Evolutionary conservation across 176 grass and related monocot genomes (phyloP).

Genomic region (Eragrostis nindensis): DNA sequence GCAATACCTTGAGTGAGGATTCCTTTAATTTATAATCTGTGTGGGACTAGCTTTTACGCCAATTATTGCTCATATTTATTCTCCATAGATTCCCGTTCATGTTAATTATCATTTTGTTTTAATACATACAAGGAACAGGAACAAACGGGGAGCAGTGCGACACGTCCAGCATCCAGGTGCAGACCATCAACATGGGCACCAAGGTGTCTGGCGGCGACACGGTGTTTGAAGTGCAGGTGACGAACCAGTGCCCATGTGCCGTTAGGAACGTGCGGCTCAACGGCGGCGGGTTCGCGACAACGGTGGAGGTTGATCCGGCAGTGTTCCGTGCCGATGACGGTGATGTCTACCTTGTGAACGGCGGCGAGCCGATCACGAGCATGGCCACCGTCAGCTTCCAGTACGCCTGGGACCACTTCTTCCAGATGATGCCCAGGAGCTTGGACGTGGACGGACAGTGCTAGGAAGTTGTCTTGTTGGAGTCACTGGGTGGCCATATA

Average conservation of each 20-base stretch:
- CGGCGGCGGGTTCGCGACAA: slow-evolving; percentile 53
- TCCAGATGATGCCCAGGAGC: slow-evolving; percentile 52
- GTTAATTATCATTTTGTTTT: not conserved
- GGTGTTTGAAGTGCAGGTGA: slow-evolving; percentile 68
- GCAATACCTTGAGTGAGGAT: too few relatives aligned
- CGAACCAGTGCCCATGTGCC: slow-evolving; percentile 62
- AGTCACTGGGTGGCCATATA: not conserved
- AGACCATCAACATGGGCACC: slow-evolving; percentile 50
- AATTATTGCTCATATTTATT: too few relatives aligned
- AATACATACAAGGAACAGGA: not conserved
- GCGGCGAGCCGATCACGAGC: slow-evolving; percentile 50
- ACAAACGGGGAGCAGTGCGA: slow-evolving; percentile 32
- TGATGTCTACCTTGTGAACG: slow-evolving; percentile 54
- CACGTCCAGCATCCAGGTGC: slow-evolving; percentile 52
- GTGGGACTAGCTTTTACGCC: too few relatives aligned
- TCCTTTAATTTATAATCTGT: too few relatives aligned
- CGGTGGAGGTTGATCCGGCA: slow-evolving; percentile 50
- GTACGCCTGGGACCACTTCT: slow-evolving; percentile 73
- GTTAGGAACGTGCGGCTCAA: slow-evolving; percentile 49
- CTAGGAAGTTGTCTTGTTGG: not conserved
- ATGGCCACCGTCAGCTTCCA: slow-evolving; percentile 55
- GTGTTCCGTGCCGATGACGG: slow-evolving; percentile 51
- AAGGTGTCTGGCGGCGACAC: slow-evolving; percentile 31
- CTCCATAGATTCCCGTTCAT: not conserved
- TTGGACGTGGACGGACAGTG: slow-evolving; percentile 41